Conservation (phyloP, 2,329 filamentous ascomycete genomes). For the Dactylellina parvicollis region DNA sequence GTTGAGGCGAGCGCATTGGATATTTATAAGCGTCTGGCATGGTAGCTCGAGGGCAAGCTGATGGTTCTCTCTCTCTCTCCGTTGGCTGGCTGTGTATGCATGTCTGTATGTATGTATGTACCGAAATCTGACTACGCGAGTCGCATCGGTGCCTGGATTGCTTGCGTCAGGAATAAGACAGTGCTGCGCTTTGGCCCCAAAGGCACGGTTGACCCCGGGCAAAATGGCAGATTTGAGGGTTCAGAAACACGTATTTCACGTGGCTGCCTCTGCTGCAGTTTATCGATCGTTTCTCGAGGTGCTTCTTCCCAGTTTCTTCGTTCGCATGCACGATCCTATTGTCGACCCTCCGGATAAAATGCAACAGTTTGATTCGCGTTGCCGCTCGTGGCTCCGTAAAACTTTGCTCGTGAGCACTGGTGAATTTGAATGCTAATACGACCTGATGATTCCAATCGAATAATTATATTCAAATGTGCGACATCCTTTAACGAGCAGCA, state of each 20-base stretch:
- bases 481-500: background rate
- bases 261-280: constrained; percentile 28
- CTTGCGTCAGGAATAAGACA: constrained; percentile 39
- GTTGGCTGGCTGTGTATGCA: background rate
- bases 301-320: background rate
- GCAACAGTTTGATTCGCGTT: constrained; percentile 25
- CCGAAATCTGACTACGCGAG: constrained; percentile 11
- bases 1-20: background rate
- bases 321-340: constrained; percentile 31
- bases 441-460: no score
- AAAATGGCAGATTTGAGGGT: constrained; percentile 32
- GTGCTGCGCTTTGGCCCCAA: constrained; percentile 9
- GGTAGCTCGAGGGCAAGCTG: no score
- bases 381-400: background rate
- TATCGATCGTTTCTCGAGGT: background rate
- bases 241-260: constrained; percentile 16
- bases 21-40: constrained; percentile 18
- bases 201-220: constrained; percentile 4
- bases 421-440: no score
- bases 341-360: constrained; percentile 13
- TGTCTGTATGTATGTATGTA: background rate
- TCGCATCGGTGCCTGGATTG: constrained; percentile 30
- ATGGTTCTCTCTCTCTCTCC: no score
- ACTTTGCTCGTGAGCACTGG: background rate
- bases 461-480: no score